Percentiles rank a stretch among this genome's conserved stretches.
Conservation (phyloP, 768 basidiomycete species). For the Macrolepiota fuliginosa region DNA sequence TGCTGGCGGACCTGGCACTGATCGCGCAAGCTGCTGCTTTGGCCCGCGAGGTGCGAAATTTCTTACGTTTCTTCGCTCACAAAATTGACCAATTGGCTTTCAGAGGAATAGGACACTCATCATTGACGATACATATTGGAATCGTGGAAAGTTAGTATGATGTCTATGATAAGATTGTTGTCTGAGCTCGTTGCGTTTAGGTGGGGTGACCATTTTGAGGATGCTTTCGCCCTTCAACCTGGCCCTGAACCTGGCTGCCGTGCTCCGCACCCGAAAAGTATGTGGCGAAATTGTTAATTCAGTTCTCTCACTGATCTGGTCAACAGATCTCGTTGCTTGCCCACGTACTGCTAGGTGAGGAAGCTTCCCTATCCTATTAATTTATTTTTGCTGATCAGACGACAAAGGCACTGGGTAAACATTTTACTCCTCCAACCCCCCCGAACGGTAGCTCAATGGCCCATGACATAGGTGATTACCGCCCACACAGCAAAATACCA, state of each 20-base stretch:
- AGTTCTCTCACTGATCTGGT: conserved; percentile 6
- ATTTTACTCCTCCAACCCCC: not conserved
- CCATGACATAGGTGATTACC: conserved; percentile 47
- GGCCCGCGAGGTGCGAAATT: conserved; percentile 54
- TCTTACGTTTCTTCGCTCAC: not conserved
- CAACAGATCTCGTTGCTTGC: conserved; percentile 67
- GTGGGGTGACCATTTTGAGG: conserved; percentile 67
- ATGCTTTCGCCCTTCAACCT: conserved; percentile 47
- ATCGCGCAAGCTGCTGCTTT: conserved; percentile 67
- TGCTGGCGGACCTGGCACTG: conserved; percentile 63
- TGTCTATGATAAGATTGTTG: not conserved
- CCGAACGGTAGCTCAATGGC: not conserved
- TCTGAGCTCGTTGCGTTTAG: conserved; percentile 26
- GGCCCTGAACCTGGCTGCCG: conserved; percentile 65
- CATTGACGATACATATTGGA: conserved; percentile 70
- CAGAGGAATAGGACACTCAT: conserved; percentile 67
- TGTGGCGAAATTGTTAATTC: conserved; percentile 10
- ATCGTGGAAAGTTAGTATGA: conserved; percentile 59
- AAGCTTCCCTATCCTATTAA: conserved; percentile 14
- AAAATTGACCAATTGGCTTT: not conserved
- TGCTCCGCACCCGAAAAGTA: conserved; percentile 64
- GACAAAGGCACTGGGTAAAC: conserved; percentile 60
- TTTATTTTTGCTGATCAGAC: conserved; percentile 9
- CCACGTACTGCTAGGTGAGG: conserved; percentile 61
- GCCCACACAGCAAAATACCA: conserved; percentile 67